Percentiles rank a stretch among this genome's conserved stretches.
Evolutionary conservation across 345 rosid species (phyloP).

Genomic region (Camelina laxa): DNA sequence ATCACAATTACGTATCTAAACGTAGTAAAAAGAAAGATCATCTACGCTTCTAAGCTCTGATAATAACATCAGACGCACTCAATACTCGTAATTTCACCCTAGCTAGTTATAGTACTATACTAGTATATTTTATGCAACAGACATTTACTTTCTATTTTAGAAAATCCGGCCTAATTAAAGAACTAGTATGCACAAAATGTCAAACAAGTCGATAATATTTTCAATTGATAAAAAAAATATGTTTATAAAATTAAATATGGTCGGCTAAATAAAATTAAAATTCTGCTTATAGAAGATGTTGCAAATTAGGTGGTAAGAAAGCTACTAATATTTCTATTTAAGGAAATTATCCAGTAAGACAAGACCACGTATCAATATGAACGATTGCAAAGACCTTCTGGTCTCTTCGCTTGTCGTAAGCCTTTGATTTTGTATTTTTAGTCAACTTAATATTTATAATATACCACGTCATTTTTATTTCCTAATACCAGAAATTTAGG

Average conservation of each 20-base stretch:
- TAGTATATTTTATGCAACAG: neutral
- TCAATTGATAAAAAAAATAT: neutral
- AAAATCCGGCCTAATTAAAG: neutral
- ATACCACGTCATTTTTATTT: conserved; percentile 16
- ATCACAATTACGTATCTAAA: neutral
- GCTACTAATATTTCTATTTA: conserved; percentile 39
- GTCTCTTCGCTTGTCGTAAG: conserved; percentile 21
- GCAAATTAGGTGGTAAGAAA: conserved; percentile 44
- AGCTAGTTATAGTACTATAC: neutral
- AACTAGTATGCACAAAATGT: conserved; percentile 24
- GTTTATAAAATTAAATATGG: conserved; percentile 6
- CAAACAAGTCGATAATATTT: conserved; percentile 26
- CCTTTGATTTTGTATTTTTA: neutral
- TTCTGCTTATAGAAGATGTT: conserved; percentile 29
- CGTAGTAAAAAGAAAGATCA: neutral
- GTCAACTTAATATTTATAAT: neutral
- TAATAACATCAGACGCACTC: neutral
- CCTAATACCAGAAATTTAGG: neutral
- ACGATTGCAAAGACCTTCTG: neutral
- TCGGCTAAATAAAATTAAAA: neutral
- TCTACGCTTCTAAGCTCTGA: neutral
- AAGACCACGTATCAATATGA: conserved; percentile 8
- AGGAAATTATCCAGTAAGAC: conserved; percentile 28
- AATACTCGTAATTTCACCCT: neutral
- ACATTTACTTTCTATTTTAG: neutral